These are phyloP conservation scores for Fusarium bulbicola DNA, from an alignment of 2,329 filamentous ascomycete species.

Conservation along the genomic window DNA sequence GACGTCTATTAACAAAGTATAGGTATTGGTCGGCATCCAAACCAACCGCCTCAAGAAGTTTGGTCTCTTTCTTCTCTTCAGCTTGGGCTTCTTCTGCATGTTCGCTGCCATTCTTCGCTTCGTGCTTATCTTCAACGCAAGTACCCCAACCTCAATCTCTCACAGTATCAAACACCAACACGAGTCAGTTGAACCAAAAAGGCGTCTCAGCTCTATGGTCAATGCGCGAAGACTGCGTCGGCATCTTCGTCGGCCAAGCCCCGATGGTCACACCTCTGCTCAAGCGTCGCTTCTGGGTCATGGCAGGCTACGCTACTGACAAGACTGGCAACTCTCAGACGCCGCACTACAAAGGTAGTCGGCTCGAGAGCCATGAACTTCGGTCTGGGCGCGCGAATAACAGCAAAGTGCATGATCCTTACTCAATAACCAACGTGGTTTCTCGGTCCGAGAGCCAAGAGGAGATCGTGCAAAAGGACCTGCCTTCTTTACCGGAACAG, in stretches of 20 bases:
- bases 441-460: conserved; percentile 20
- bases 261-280: conserved; percentile 47
- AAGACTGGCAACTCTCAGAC: not conserved
- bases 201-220: conserved; percentile 49
- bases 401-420: not conserved
- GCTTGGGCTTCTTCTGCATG: conserved; percentile 48
- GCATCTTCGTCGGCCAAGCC: conserved; percentile 49
- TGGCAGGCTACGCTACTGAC: not conserved
- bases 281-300: conserved; percentile 40
- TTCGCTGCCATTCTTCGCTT: conserved; percentile 41
- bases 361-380: conserved; percentile 8
- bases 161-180: not conserved
- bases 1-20: not conserved
- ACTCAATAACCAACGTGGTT: conserved; percentile 1
- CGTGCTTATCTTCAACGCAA: conserved; percentile 44
- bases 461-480: conserved; percentile 2
- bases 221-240: conserved; percentile 50
- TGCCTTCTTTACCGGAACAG: not conserved
- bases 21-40: conserved; percentile 43
- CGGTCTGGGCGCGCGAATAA: not conserved
- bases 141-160: not conserved
- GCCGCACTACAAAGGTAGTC: not conserved
- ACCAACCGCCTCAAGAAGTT: conserved; percentile 43
- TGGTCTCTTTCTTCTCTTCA: conserved; percentile 46
- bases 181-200: conserved; percentile 17